phyloP scores from a whole-genome alignment of 139 green algal genomes.

The Nannochloris sp. region DNA sequence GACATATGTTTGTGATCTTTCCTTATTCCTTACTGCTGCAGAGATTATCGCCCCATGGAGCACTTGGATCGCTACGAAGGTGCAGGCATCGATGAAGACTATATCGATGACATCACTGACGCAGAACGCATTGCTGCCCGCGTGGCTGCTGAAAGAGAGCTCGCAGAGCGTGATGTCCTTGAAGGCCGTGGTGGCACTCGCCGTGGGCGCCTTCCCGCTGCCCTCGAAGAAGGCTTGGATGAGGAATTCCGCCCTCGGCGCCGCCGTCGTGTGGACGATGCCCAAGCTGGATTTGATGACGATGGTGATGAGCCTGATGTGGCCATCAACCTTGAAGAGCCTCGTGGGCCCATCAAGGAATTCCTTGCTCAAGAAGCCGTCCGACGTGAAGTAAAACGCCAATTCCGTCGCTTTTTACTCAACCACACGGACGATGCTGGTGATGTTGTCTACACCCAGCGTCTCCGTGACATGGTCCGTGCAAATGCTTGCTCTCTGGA shows the following conservation, averaged over 20 bases:
- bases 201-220: slow-evolving; percentile 41
- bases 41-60: slow-evolving; percentile 86
- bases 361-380: slow-evolving; percentile 59
- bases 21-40: slow-evolving; percentile 26
- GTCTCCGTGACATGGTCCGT: slow-evolving; percentile 56
- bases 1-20: background rate
- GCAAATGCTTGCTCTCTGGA: slow-evolving; percentile 74
- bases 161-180: slow-evolving; percentile 52
- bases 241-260: slow-evolving; percentile 41
- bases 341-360: slow-evolving; percentile 49
- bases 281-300: slow-evolving; percentile 22
- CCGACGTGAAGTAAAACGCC: slow-evolving; percentile 36
- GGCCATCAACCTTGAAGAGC: slow-evolving; percentile 48
- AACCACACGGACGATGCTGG: slow-evolving; percentile 47
- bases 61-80: slow-evolving; percentile 85
- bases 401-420: slow-evolving; percentile 63
- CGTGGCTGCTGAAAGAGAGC: slow-evolving; percentile 63
- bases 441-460: slow-evolving; percentile 43
- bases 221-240: slow-evolving; percentile 38
- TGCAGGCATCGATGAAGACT: slow-evolving; percentile 71
- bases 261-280: slow-evolving; percentile 40
- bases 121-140: slow-evolving; percentile 47
- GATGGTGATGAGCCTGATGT: slow-evolving; percentile 34
- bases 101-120: slow-evolving; percentile 46
- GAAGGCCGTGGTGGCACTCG: slow-evolving; percentile 27